Evolutionary conservation across 495 filamentous ascomycete species (phyloP).

Genomic region (Talaromyces ruber): DNA sequence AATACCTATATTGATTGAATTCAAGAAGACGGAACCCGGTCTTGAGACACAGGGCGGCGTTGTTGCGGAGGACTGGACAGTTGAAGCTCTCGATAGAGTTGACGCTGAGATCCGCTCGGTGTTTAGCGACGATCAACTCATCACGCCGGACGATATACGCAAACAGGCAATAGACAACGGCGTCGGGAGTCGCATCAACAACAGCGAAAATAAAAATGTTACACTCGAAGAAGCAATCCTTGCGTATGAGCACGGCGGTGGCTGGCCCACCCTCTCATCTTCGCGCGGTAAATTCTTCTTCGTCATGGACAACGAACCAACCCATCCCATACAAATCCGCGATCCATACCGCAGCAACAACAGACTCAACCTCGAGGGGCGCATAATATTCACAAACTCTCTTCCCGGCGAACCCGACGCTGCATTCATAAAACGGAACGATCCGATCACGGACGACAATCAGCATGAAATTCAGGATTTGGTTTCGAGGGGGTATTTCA

Average conservation of each 20-base stretch:
- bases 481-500: conserved; percentile 2
- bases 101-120: conserved; percentile 5
- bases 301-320: conserved; percentile 8
- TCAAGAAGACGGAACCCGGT: conserved; percentile 6
- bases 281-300: conserved; percentile 5
- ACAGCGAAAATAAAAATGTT: neutral
- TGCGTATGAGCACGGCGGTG: neutral
- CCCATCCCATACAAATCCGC: conserved; percentile 4
- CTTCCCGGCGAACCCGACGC: conserved; percentile 3
- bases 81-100: neutral
- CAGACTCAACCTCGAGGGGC: conserved; percentile 1
- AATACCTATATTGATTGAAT: conserved; percentile 5
- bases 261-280: conserved; percentile 4
- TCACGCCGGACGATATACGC: conserved; percentile 6
- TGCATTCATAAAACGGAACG: conserved; percentile 5
- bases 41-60: neutral
- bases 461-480: conserved; percentile 3
- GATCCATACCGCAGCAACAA: conserved; percentile 4
- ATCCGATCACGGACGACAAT: conserved; percentile 1
- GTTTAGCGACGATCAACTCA: neutral
- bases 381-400: conserved; percentile 6
- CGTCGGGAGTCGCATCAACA: neutral
- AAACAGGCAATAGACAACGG: neutral
- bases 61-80: conserved; percentile 1
- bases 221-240: conserved; percentile 6